Evolutionary conservation across 805 yeast species (phyloP), one percentile per base, ranked within the genome.

Genomic region (Kluyveromyces dobzhanskii): DNA sequence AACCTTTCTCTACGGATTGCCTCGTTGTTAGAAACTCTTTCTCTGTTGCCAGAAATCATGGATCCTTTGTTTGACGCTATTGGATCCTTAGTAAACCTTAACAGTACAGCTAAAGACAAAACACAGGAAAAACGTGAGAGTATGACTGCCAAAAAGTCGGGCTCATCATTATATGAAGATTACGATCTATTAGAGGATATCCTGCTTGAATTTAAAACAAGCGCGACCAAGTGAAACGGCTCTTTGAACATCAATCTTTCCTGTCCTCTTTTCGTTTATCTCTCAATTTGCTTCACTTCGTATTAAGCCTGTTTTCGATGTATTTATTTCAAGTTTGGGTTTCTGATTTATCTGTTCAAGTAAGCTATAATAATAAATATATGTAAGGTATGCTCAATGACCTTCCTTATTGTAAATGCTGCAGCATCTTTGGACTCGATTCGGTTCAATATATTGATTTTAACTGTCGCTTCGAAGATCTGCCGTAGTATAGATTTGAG

Each of bases 131-230:
- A 16, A 10, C 9, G n/a, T 21, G 23, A 30, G 12, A 25, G 12
- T 18, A 14, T 13, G 21, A 39, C 30, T 10, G 21, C 6, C 5
- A 30, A 17, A 17, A 30, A 17, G 12, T 11, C 21, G 10, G 32
- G 16, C 7, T 11, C 21, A 4, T 16, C 32, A 14, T 16, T 30
- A 10, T 30, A 30, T 4, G 49, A 49, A 32, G 53, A 45, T 12
- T 49, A 49, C 37, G 53, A 49, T 32, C 33, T 49, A 28, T 29
- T 49, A 32, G 51, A 49, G 12, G 53, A 49, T 33, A 30, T 49
- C 12, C 35, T 49, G 30, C 38, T 37, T n/a, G 53, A 49, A 25
- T 24, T 44, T 14, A 40, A 32, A 27, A 35, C 27, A 29, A 32
- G 9, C 9, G 9, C 24, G 9, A 6, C 24, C 8, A 9, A 21